Evolutionary conservation across 2,329 filamentous ascomycete species (phyloP).

Genomic region (Aurifilum marmelostoma): DNA sequence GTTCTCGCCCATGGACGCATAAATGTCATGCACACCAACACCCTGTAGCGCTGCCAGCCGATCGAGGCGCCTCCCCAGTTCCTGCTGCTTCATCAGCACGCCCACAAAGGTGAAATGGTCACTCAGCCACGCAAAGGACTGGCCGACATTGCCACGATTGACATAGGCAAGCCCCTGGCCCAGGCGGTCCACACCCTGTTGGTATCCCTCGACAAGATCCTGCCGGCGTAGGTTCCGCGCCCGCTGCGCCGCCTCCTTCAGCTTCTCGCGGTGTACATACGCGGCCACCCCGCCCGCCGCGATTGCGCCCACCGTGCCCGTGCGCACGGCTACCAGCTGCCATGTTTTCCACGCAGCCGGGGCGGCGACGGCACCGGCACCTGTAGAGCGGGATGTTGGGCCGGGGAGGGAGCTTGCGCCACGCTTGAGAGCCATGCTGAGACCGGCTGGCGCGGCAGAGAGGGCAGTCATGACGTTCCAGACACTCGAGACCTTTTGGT

Average conservation of each 20-base stretch:
- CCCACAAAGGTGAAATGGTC: conserved; percentile 87
- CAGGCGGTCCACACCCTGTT: conserved; percentile 51
- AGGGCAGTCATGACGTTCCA: conserved; percentile 62
- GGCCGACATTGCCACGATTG: conserved; percentile 62
- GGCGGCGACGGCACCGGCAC: conserved; percentile 29
- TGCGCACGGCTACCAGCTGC: conserved; percentile 73
- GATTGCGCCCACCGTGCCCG: conserved; percentile 80
- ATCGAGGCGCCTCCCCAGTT: conserved; percentile 69
- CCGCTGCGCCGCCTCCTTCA: conserved; percentile 54
- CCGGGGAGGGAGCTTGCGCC: conserved; percentile 31
- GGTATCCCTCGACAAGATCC: conserved; percentile 52
- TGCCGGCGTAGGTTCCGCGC: conserved; percentile 53
- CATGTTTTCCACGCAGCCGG: conserved; percentile 54
- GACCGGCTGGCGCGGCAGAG: conserved; percentile 51
- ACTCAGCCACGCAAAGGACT: conserved; percentile 76
- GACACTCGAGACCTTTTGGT: conserved; percentile 58
- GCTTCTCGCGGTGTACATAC: conserved; percentile 75
- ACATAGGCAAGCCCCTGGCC: conserved; percentile 60
- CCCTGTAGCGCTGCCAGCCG: conserved; percentile 63
- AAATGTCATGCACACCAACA: conserved; percentile 75
- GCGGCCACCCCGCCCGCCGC: conserved; percentile 80
- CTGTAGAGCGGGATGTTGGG: conserved; percentile 28
- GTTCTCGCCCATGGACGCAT: conserved; percentile 74
- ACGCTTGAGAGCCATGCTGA: conserved; percentile 45
- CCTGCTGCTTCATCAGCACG: conserved; percentile 72